A percentile compares a stretch with the other conserved stretches of the same genome.
Evolutionary conservation across 208 protist species (phyloP).

Genomic region (Acanthamoeba castellanii): DNA sequence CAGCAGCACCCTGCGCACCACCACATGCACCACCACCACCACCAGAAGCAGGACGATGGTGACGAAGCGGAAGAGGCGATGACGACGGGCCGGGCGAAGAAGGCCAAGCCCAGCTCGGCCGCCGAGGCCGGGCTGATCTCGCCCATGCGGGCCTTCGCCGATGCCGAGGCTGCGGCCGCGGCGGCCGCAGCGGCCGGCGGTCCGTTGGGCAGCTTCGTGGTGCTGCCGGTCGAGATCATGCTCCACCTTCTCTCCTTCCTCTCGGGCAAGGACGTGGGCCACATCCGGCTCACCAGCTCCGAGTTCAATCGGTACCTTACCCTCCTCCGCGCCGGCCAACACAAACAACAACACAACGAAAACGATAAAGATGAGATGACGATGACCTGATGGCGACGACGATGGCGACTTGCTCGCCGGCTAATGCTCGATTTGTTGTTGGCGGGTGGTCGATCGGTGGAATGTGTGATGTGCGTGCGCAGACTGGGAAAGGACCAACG

Average conservation of each 20-base stretch:
- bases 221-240: slow-evolving; percentile 22
- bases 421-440: no score
- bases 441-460: not conserved
- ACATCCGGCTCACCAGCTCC: slow-evolving; percentile 7
- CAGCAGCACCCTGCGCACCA: not conserved
- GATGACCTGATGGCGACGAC: no score
- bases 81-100: not conserved
- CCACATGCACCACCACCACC: not conserved
- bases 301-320: slow-evolving; percentile 36
- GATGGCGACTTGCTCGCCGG: not conserved
- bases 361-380: no score
- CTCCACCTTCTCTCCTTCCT: slow-evolving; percentile 43
- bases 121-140: not conserved
- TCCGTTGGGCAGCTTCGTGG: slow-evolving; percentile 4
- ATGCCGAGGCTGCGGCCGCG: not conserved
- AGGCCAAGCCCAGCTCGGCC: not conserved
- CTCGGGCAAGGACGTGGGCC: slow-evolving; percentile 16
- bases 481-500: slow-evolving; percentile 1
- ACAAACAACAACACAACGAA: no score
- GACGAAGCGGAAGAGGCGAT: not conserved
- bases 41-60: not conserved
- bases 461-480: not conserved
- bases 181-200: not conserved
- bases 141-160: not conserved
- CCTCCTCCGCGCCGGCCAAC: not conserved